Evolutionary conservation across 2,329 filamentous ascomycete species (phyloP), one percentile per base, ranked within the genome.

Genomic region (Tolypocladium sp.): DNA sequence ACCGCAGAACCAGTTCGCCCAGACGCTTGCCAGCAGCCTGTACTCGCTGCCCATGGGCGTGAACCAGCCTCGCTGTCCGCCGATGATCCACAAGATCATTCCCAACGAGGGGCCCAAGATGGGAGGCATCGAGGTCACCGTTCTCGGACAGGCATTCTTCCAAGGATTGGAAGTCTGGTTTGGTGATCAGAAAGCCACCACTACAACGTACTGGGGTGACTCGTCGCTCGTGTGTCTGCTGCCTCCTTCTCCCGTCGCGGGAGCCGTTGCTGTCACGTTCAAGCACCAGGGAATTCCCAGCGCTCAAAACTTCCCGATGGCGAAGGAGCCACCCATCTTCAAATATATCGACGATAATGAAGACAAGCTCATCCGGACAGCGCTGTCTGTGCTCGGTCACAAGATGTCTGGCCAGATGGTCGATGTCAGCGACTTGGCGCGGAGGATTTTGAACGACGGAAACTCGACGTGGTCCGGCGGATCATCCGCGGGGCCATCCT

Each of bases 111-210:
- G 92, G 0, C 90, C 92, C 8, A 90, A 87, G 60, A 85, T 84
- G 41, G 92, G 92, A 60, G 92, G 92, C 49, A 92, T 91, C 57
- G 92, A 97, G 71, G 91, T 96, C 3, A 93, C 90, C 0, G 83
- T 94, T 59, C 78, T 96, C 10, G 92, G 92, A 22, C 89, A 86
- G 63, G 85, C 87, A 17, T 96, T 96, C 70, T 87, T 86, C 63
- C 87, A 82, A 62, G 89, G 73, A 1, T 81, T 95, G 62, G 89
- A 92, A 62, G 90, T 96, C 58, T 89, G 92, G 73, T 97, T 97
- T 71, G 92, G 92, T 27, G 76, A 81, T 40, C 75, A 79, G 55
- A 80, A 78, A 64, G 82, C 83, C 2, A 81, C 88, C 0, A 90
- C 88, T 0, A 92, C 90, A 1, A 91, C 89, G 0, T 94, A 84